Evolutionary conservation across 108 stramenopile genomes (phyloP), one percentile per base, ranked within the genome.

Genomic region (Cyclotella cryptica): DNA sequence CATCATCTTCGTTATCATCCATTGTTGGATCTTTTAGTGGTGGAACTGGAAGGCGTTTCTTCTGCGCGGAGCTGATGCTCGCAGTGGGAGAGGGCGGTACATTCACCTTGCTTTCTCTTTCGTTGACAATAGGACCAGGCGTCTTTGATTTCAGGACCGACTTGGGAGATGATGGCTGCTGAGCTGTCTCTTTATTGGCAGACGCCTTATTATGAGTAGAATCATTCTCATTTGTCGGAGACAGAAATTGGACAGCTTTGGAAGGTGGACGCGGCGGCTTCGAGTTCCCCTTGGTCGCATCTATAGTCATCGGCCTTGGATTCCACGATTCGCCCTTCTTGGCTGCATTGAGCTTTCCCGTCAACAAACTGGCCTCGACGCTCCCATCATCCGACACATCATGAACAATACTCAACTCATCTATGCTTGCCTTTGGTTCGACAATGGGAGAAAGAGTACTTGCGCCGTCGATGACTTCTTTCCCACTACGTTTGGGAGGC

Each of bases 1-100:
- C 72, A 19, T 80, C 81, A 13, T 81, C 53, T 40, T 80, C 81
- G n/a, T 49, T 49, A 40, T 81, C 80, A 6, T 81, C 80, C 80
- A 81, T 65, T 6, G 39, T 70, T 46, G 81, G 74, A 45, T 81
- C 69, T 44, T 64, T 69, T 29, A 81, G 70, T 55, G 73, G 81
- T 45, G 81, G 81, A 13, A 81, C 81, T 21, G 81, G 81, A 24
- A 55, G 60, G 29, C 81, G 74, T 51, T 80, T 74, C 51, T 74
- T 80, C 41, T 52, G 29, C 10, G 21, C 14, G 13, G 70, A 71
- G 49, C 13, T 44, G 24, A 58, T 17, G 12, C 53, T 71, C 15
- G 52, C 45, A n/a, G 64, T 81, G 65, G 54, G 81, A 71, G 52
- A 53, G 17, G 60, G 13, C 46, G 58, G 42, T 7, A 52, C 57